Percentiles rank a stretch among this genome's conserved stretches.
Evolutionary conservation across 2,329 filamentous ascomycete species (phyloP).

Genomic region (Stemphylium beticola): DNA sequence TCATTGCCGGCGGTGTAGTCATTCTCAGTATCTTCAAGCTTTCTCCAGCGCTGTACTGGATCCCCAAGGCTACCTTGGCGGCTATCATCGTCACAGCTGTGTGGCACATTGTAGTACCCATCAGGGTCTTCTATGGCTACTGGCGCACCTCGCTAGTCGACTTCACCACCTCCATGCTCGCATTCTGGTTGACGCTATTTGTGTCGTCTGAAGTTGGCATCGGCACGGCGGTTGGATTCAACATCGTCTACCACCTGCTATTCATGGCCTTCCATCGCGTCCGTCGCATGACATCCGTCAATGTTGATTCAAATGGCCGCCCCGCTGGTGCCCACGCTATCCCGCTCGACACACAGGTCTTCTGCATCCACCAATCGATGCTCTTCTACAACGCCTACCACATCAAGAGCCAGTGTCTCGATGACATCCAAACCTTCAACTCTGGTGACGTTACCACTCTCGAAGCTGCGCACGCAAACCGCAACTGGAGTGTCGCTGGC

Average conservation of each 20-base stretch:
- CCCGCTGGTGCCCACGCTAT: slow-evolving; percentile 24
- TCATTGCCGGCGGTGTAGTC: slow-evolving; percentile 67
- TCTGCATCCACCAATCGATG: slow-evolving; percentile 63
- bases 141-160: slow-evolving; percentile 70
- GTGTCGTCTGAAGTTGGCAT: slow-evolving; percentile 67
- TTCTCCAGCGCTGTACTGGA: slow-evolving; percentile 68
- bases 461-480: slow-evolving; percentile 46
- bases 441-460: slow-evolving; percentile 49
- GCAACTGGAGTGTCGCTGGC: slow-evolving; percentile 63
- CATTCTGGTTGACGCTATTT: slow-evolving; percentile 70
- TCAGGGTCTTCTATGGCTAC: slow-evolving; percentile 66
- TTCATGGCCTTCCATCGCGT: slow-evolving; percentile 62
- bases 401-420: slow-evolving; percentile 57
- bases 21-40: slow-evolving; percentile 68
- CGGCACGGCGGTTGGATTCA: slow-evolving; percentile 60
- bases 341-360: slow-evolving; percentile 60
- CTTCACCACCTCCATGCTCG: slow-evolving; percentile 67
- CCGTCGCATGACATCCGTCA: slow-evolving; percentile 25
- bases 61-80: slow-evolving; percentile 69
- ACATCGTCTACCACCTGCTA: slow-evolving; percentile 60
- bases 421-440: slow-evolving; percentile 58
- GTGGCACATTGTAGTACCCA: slow-evolving; percentile 65
- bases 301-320: slow-evolving; percentile 13
- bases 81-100: slow-evolving; percentile 72
- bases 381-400: slow-evolving; percentile 68